These are phyloP conservation scores for Obba rivulosa DNA, from an alignment of 768 basidiomycete genomes.

Conservation along the genomic window DNA sequence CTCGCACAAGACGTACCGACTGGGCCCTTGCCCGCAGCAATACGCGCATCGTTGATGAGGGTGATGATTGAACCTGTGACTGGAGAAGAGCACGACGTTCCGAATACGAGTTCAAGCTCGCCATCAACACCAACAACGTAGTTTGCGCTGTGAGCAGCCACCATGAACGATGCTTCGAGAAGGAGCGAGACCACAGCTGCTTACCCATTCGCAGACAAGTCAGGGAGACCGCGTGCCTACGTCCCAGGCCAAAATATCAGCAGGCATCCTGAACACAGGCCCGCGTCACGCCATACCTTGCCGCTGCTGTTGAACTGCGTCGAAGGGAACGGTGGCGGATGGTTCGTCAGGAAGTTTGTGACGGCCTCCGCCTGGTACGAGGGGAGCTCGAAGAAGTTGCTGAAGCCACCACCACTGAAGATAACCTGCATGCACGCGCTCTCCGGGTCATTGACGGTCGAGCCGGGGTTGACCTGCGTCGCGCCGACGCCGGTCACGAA, in stretches of 20 bases:
- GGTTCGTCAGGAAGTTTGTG: conserved; percentile 22
- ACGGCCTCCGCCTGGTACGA: conserved; percentile 30
- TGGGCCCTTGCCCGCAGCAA: conserved; percentile 27
- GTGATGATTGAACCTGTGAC: conserved; percentile 30
- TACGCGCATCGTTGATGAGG: conserved; percentile 32
- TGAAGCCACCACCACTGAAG: conserved; percentile 36
- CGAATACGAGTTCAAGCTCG: conserved; percentile 27
- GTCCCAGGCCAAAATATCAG: not conserved
- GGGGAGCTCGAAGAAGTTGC: conserved; percentile 34
- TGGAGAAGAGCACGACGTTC: conserved; percentile 31
- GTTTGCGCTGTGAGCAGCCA: conserved; percentile 8
- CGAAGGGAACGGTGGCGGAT: conserved; percentile 30
- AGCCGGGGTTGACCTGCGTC: conserved; percentile 30
- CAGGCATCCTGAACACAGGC: not conserved
- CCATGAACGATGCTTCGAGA: not conserved
- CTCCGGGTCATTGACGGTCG: conserved; percentile 30
- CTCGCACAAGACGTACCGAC: conserved; percentile 17
- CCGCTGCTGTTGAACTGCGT: conserved; percentile 32
- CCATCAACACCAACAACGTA: conserved; percentile 22
- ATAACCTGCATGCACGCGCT: conserved; percentile 32
- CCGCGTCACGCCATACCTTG: conserved; percentile 8
- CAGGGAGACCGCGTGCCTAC: conserved; percentile 23
- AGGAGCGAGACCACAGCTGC: not conserved
- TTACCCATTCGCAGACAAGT: conserved; percentile 30
- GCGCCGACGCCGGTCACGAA: conserved; percentile 33